Evolutionary conservation across 257 asterid genomes (phyloP).

Genomic region (Penstemon newberryi): DNA sequence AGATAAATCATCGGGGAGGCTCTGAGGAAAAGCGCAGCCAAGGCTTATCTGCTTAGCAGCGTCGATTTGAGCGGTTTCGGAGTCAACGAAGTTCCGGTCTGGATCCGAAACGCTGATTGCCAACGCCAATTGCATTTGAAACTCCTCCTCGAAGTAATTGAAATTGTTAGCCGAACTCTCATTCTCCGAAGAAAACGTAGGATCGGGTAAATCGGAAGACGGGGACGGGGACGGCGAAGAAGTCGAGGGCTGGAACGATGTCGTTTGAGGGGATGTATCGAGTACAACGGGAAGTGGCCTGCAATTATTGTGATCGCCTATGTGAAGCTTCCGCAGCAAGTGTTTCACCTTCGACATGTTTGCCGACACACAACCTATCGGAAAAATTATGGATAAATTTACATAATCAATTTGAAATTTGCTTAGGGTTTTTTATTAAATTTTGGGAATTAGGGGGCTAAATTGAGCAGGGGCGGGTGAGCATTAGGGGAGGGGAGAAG

Average conservation of each 20-base stretch:
- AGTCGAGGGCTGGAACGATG: constrained; percentile 35
- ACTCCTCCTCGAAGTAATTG: constrained; percentile 93
- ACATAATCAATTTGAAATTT: constrained; percentile 15
- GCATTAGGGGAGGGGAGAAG: constrained; percentile 28
- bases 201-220: constrained; percentile 34
- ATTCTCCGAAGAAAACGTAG: constrained; percentile 33
- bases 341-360: constrained; percentile 93
- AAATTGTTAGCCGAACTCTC: constrained; percentile 40
- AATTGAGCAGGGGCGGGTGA: constrained; percentile 34
- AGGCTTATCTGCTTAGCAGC: constrained; percentile 93
- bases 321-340: constrained; percentile 90
- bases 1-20: constrained; percentile 65
- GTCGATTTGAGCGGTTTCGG: constrained; percentile 82
- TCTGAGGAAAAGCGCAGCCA: constrained; percentile 71
- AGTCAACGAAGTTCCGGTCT: constrained; percentile 59
- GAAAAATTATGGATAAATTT: constrained; percentile 6
- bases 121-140: constrained; percentile 92
- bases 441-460: constrained; percentile 27
- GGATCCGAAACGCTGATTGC: constrained; percentile 97
- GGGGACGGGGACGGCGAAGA: constrained; percentile 40
- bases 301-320: constrained; percentile 59
- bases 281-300: constrained; percentile 34
- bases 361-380: constrained; percentile 58
- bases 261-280: constrained; percentile 41
- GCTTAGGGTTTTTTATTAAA: constrained; percentile 22